phyloP scores from a whole-genome alignment of 169 alveolate genomes.

The Cryptosporidium ryanae region DNA sequence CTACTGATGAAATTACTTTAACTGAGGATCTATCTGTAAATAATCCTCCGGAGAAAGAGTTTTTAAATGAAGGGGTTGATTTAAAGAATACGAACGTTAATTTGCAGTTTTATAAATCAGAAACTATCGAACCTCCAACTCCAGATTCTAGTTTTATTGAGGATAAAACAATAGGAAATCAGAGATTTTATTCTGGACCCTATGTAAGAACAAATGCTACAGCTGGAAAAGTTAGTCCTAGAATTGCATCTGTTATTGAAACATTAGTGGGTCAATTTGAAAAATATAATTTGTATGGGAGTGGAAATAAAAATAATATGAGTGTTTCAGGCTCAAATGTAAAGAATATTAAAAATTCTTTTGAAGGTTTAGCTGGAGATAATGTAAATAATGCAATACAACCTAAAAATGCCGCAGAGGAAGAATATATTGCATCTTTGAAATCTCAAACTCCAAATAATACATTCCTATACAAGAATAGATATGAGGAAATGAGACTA shows the following conservation, averaged over 20 bases:
- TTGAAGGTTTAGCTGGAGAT: neutral
- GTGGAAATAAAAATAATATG: neutral
- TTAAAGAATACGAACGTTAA: neutral
- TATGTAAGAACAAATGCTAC: constrained; percentile 54
- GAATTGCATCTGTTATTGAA: constrained; percentile 64
- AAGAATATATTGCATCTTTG: neutral
- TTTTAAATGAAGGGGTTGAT: neutral
- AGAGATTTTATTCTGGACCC: constrained; percentile 62
- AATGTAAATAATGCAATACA: neutral
- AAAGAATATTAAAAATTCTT: constrained; percentile 10
- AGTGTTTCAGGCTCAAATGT: constrained; percentile 6
- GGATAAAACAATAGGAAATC: constrained; percentile 39
- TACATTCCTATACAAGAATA: constrained; percentile 32
- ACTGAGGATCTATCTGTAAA: neutral
- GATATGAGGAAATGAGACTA: constrained; percentile 56
- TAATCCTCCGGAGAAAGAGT: neutral
- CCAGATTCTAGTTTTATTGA: constrained; percentile 45
- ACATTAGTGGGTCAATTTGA: constrained; percentile 50
- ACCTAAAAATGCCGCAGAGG: constrained; percentile 31
- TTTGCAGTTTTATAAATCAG: neutral
- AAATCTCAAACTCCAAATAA: constrained; percentile 25
- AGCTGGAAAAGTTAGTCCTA: constrained; percentile 62
- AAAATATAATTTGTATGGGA: constrained; percentile 39
- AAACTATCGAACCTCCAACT: constrained; percentile 58
- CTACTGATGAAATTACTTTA: constrained; percentile 17